Percentiles rank a stretch among this genome's conserved stretches.
These are phyloP conservation scores for Dothiorella sarmentorum DNA, from an alignment of 2,329 filamentous ascomycete species.

Conservation along the genomic window DNA sequence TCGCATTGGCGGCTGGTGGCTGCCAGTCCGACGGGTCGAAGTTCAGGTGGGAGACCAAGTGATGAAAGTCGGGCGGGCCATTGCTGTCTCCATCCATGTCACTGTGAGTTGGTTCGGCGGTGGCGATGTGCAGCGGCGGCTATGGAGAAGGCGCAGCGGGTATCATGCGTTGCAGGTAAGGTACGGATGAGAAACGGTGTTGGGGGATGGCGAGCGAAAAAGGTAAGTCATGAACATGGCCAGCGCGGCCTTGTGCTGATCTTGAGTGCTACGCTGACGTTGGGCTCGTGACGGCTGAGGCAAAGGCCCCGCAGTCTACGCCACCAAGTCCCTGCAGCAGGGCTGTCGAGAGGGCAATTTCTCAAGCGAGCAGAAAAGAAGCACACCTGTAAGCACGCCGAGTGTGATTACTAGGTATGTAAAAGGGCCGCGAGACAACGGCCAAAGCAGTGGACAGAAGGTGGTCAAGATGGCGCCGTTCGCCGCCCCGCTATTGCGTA, in stretches of 20 bases:
- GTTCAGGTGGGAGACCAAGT: conserved; percentile 18
- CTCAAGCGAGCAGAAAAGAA: neutral
- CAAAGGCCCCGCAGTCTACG: neutral
- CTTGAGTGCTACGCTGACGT: conserved; percentile 8
- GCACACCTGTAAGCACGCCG: too few species aligned
- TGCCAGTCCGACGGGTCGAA: conserved; percentile 2
- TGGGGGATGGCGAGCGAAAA: neutral
- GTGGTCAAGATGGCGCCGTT: neutral
- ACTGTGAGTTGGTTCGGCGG: neutral
- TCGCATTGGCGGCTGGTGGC: neutral
- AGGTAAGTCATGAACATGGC: neutral
- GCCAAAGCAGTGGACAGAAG: neutral
- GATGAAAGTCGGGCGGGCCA: conserved; percentile 7
- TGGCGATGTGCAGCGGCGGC: neutral
- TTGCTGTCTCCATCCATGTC: conserved; percentile 12
- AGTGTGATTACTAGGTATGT: too few species aligned
- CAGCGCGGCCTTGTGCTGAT: neutral
- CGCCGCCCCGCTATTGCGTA: neutral
- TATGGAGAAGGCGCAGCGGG: neutral
- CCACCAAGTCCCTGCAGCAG: neutral
- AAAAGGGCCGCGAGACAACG: too few species aligned
- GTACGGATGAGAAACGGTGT: neutral
- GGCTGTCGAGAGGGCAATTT: neutral
- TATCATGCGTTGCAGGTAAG: conserved; percentile 9
- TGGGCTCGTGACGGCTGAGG: neutral